Percentiles rank a stretch among this genome's conserved stretches.
Conservation (phyloP, 2,329 filamentous ascomycete species). For the Paraphaeosphaeria minitans region DNA sequence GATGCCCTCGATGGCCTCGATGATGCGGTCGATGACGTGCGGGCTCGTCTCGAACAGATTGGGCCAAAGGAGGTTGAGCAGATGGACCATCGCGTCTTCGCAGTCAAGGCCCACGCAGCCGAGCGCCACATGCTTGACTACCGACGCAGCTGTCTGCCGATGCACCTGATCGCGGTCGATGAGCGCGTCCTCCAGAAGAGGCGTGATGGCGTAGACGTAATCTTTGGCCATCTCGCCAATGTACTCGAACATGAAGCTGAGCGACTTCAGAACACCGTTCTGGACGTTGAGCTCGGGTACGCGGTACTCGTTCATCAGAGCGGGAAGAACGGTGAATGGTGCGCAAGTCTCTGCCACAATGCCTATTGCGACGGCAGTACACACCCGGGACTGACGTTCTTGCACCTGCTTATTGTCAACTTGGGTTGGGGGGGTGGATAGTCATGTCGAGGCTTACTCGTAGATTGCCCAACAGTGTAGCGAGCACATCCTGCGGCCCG, state of each 20-base stretch:
- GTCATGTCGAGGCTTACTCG: slow-evolving; percentile 60
- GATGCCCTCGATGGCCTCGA: slow-evolving; percentile 96
- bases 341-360: slow-evolving; percentile 98
- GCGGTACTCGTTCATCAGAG: slow-evolving; percentile 98
- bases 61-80: slow-evolving; percentile 93
- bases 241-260: slow-evolving; percentile 98
- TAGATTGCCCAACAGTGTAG: slow-evolving; percentile 93
- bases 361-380: slow-evolving; percentile 96
- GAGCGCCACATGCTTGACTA: slow-evolving; percentile 96
- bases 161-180: slow-evolving; percentile 99
- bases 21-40: slow-evolving; percentile 96
- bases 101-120: slow-evolving; percentile 97
- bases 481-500: slow-evolving; percentile 94
- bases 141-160: slow-evolving; percentile 91
- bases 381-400: slow-evolving; percentile 96
- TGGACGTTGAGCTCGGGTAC: slow-evolving; percentile 98
- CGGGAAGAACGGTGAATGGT: slow-evolving; percentile 97
- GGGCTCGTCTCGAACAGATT: slow-evolving; percentile 98
- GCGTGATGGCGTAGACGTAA: slow-evolving; percentile 97
- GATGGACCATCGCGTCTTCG: slow-evolving; percentile 97
- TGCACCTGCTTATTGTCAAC: slow-evolving; percentile 83
- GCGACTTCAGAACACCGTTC: slow-evolving; percentile 95
- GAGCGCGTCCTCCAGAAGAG: slow-evolving; percentile 91
- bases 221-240: slow-evolving; percentile 99
- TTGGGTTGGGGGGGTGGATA: not conserved